Conservation (phyloP, 1,139 yeast species). For the Waltiozyma sp. region DNA sequence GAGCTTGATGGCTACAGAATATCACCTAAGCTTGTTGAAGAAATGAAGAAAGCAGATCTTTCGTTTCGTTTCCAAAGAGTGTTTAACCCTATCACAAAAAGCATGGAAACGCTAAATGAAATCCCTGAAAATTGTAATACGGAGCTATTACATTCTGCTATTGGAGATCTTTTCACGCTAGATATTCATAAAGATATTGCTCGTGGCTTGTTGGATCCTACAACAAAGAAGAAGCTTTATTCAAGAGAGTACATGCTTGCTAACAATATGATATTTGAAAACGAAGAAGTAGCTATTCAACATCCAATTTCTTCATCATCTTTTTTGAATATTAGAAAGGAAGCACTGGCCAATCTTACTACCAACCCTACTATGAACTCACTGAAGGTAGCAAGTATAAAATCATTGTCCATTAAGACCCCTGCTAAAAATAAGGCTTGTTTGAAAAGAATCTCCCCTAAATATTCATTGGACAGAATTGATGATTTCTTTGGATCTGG, state of each 20-base stretch:
- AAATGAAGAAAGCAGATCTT: conserved; percentile 54
- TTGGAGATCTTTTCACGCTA: conserved; percentile 44
- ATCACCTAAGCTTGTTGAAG: conserved; percentile 49
- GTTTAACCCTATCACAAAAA: conserved; percentile 46
- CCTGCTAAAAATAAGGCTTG: background rate
- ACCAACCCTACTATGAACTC: background rate
- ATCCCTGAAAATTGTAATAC: conserved; percentile 29
- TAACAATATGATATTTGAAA: background rate
- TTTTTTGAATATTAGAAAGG: background rate
- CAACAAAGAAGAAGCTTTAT: conserved; percentile 35
- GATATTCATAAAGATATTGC: conserved; percentile 48
- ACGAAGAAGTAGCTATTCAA: background rate
- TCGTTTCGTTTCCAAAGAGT: conserved; percentile 87
- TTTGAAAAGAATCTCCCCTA: background rate
- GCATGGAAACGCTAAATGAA: conserved; percentile 47
- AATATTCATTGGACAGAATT: background rate
- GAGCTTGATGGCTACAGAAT: conserved; percentile 53
- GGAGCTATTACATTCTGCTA: conserved; percentile 37
- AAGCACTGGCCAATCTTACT: background rate
- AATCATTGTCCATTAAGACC: background rate
- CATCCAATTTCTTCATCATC: background rate
- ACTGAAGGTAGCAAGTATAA: background rate
- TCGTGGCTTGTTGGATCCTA: conserved; percentile 57
- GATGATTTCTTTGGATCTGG: background rate
- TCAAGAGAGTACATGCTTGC: conserved; percentile 22